Conservation (phyloP, 306 rosid genomes). For the Fagus sylvatica region DNA sequence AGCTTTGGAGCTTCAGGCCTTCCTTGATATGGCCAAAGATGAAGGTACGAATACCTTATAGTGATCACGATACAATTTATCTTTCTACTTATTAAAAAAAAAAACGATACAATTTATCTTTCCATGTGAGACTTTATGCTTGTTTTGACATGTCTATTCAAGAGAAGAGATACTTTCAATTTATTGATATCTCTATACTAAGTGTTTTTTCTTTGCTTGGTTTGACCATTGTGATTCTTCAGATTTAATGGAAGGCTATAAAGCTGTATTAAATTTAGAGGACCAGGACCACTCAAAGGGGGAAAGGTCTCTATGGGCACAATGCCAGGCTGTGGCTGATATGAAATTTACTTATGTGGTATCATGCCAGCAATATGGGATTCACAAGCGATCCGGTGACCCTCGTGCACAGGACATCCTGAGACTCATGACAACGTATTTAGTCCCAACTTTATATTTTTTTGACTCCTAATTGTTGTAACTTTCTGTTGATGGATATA, state of each 20-base stretch:
- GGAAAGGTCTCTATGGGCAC: conserved; percentile 85
- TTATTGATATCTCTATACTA: neutral
- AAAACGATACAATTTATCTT: neutral
- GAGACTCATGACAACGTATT: conserved; percentile 87
- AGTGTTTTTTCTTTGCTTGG: neutral
- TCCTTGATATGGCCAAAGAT: conserved; percentile 95
- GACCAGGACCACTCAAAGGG: conserved; percentile 78
- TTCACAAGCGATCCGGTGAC: conserved; percentile 88
- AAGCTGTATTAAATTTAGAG: conserved; percentile 78
- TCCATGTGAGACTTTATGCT: neutral
- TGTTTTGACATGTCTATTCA: conserved; percentile 2
- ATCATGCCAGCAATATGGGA: conserved; percentile 91
- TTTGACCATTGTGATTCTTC: conserved; percentile 28
- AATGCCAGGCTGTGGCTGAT: conserved; percentile 95
- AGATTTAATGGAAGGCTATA: conserved; percentile 97
- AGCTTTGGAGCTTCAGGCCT: conserved; percentile 98
- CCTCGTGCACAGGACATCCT: conserved; percentile 83
- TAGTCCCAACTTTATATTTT: conserved; percentile 9
- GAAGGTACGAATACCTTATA: conserved; percentile 51
- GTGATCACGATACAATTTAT: neutral
- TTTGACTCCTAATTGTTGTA: neutral
- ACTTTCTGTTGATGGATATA: conserved; percentile 10
- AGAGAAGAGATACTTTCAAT: conserved; percentile 1
- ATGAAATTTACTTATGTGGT: conserved; percentile 97
- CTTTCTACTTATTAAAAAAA: neutral